Conservation (phyloP, 805 yeast genomes). For the Cyberlindnera suaveolens region DNA sequence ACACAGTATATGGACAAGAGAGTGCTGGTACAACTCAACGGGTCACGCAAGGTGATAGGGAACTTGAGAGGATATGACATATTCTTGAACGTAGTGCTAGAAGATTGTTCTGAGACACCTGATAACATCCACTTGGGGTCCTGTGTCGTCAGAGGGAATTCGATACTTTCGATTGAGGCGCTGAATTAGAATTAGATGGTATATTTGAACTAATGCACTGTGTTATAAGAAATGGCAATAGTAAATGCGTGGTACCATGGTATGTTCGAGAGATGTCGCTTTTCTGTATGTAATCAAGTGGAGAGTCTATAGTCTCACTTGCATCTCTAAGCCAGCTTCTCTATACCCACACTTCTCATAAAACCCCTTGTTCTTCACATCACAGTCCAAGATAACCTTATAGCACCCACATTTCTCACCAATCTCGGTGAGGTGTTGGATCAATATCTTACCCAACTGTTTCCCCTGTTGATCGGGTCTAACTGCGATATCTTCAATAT, state of each 20-base stretch:
- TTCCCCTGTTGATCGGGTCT: slow-evolving; percentile 72
- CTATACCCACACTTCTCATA: slow-evolving; percentile 83
- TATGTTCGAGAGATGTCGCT: too few relatives aligned
- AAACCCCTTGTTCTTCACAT: slow-evolving; percentile 72
- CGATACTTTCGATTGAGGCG: slow-evolving; percentile 63
- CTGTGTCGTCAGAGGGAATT: slow-evolving; percentile 71
- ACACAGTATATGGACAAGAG: slow-evolving; percentile 72
- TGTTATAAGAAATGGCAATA: background rate
- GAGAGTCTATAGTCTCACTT: slow-evolving; percentile 32
- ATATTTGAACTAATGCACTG: background rate
- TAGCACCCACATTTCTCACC: slow-evolving; percentile 68
- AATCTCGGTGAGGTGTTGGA: slow-evolving; percentile 50
- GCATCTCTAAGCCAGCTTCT: slow-evolving; percentile 67
- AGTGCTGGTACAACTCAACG: slow-evolving; percentile 69
- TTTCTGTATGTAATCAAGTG: background rate
- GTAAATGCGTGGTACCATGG: too few relatives aligned
- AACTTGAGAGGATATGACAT: slow-evolving; percentile 78
- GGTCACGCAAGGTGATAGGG: slow-evolving; percentile 75
- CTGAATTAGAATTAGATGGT: slow-evolving; percentile 21
- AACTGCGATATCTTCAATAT: slow-evolving; percentile 92
- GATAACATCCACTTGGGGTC: slow-evolving; percentile 59
- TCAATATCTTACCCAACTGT: slow-evolving; percentile 65
- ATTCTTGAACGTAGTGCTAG: slow-evolving; percentile 67
- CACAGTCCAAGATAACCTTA: slow-evolving; percentile 86
- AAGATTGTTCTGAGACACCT: slow-evolving; percentile 60